A percentile compares a stretch with the other conserved stretches of the same genome.
phyloP scores from a whole-genome alignment of 1,139 yeast species.

The Zygosaccharomyces sapae region DNA sequence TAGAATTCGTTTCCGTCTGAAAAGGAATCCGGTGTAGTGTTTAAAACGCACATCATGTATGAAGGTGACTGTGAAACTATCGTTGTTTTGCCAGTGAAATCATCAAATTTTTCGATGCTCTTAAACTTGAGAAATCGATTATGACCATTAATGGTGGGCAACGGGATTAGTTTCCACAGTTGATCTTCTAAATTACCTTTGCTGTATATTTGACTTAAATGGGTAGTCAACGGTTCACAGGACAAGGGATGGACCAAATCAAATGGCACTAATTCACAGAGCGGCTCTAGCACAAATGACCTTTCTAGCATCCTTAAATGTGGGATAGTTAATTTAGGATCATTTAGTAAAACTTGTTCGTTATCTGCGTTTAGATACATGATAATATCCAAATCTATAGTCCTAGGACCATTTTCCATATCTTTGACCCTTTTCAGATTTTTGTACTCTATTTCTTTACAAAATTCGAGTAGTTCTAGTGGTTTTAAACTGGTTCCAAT shows the following conservation, averaged over 20 bases:
- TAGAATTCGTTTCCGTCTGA: conserved; percentile 73
- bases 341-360: conserved; percentile 40
- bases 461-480: conserved; percentile 50
- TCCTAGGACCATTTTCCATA: conserved; percentile 85
- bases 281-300: conserved; percentile 83
- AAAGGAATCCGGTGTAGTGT: conserved; percentile 91
- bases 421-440: conserved; percentile 68
- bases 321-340: conserved; percentile 64
- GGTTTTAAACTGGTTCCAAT: conserved; percentile 59
- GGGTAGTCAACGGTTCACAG: conserved; percentile 72
- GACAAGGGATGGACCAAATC: conserved; percentile 71
- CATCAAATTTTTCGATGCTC: conserved; percentile 14
- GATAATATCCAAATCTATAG: conserved; percentile 83
- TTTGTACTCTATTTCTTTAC: conserved; percentile 75
- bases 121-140: conserved; percentile 26
- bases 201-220: conserved; percentile 53
- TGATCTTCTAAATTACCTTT: conserved; percentile 31
- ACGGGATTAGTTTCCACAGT: conserved; percentile 29
- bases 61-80: conserved; percentile 31
- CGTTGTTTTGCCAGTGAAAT: conserved; percentile 8
- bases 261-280: conserved; percentile 72
- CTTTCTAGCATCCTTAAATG: conserved; percentile 86
- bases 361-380: conserved; percentile 44
- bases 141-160: conserved; percentile 11
- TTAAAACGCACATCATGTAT: conserved; percentile 76